A percentile compares a stretch with the other conserved stretches of the same genome.
Evolutionary conservation across 257 asterid species (phyloP).

Genomic region (Nicotiana otophora): DNA sequence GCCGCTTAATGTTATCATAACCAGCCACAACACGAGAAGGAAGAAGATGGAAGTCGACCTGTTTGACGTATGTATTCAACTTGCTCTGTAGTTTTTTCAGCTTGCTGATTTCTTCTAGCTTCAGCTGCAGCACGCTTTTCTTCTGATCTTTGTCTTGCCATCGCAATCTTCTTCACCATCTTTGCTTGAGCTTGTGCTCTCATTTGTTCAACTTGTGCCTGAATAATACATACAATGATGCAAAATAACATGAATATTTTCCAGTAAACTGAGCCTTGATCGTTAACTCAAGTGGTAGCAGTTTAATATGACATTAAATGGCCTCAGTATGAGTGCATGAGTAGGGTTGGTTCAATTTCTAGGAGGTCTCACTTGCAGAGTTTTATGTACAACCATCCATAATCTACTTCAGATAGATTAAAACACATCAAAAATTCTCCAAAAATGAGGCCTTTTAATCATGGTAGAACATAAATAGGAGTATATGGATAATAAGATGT

Average conservation of each 20-base stretch:
- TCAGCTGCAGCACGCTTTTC: constrained; percentile 72
- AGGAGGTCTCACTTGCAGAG: background rate
- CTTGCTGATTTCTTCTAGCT: constrained; percentile 56
- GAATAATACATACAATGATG: constrained; percentile 5
- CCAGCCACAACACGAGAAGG: constrained; percentile 84
- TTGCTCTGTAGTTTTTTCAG: constrained; percentile 64
- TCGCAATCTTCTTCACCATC: constrained; percentile 78
- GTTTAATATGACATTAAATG: background rate
- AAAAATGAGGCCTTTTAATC: background rate
- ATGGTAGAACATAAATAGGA: background rate
- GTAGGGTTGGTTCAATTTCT: background rate
- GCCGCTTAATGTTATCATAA: constrained; percentile 19
- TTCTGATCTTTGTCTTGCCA: constrained; percentile 86
- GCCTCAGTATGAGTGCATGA: background rate
- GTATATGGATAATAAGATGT: background rate
- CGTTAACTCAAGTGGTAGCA: background rate
- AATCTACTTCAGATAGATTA: background rate
- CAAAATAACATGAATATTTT: background rate
- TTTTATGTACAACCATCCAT: background rate
- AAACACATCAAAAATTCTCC: background rate
- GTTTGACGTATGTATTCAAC: constrained; percentile 78
- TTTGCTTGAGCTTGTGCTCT: constrained; percentile 80
- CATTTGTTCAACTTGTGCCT: constrained; percentile 74
- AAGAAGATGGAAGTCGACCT: constrained; percentile 70
- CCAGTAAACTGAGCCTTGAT: background rate